Evolutionary conservation across 148 eudicot genomes (phyloP).

Genomic region (Camellia sinensis): DNA sequence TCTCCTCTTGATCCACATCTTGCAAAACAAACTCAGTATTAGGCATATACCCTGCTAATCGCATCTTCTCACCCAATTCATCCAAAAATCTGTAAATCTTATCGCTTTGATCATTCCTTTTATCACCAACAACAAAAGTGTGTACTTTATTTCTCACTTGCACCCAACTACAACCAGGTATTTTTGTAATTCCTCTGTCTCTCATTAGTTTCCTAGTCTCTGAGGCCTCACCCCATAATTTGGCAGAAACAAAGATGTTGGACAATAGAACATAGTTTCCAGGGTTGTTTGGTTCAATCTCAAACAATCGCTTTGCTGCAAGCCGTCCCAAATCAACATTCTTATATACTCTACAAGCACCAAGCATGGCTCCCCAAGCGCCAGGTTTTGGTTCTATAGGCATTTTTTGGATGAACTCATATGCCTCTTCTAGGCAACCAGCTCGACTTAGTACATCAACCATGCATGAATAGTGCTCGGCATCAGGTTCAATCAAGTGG

Average conservation of each 20-base stretch:
- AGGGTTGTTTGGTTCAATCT: slow-evolving; percentile 73
- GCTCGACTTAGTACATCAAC: slow-evolving; percentile 75
- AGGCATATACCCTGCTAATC: slow-evolving; percentile 62
- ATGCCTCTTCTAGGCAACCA: slow-evolving; percentile 70
- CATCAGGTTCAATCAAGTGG: slow-evolving; percentile 59
- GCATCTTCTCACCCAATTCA: slow-evolving; percentile 57
- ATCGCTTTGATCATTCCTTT: slow-evolving; percentile 57
- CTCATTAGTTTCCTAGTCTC: slow-evolving; percentile 61
- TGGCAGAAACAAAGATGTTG: slow-evolving; percentile 62
- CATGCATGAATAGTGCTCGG: slow-evolving; percentile 67
- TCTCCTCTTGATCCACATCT: slow-evolving; percentile 78
- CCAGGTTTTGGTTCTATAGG: slow-evolving; percentile 64
- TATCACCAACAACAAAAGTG: slow-evolving; percentile 76
- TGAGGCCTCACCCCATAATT: slow-evolving; percentile 72
- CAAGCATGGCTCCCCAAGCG: slow-evolving; percentile 90
- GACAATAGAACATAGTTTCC: slow-evolving; percentile 69
- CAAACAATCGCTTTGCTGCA: slow-evolving; percentile 58
- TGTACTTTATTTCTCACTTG: slow-evolving; percentile 57
- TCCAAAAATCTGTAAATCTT: slow-evolving; percentile 55
- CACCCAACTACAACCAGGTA: slow-evolving; percentile 88
- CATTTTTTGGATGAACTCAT: slow-evolving; percentile 56
- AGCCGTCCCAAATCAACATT: slow-evolving; percentile 67
- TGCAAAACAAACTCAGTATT: slow-evolving; percentile 72
- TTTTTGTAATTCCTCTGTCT: slow-evolving; percentile 55
- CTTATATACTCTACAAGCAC: slow-evolving; percentile 73